Evolutionary conservation across 345 rosid species (phyloP), one percentile per base, ranked within the genome.

Genomic region (Noccaea bulbosa): DNA sequence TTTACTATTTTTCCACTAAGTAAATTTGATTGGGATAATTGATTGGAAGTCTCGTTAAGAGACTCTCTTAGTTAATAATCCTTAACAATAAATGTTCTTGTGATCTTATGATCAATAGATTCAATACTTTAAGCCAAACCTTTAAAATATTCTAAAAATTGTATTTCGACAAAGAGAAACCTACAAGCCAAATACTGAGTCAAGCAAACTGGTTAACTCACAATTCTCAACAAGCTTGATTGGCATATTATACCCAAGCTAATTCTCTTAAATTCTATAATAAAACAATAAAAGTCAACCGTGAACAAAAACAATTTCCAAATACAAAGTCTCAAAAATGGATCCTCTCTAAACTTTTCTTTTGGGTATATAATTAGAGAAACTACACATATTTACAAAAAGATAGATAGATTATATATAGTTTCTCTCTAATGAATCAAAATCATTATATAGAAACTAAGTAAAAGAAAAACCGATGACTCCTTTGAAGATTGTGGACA

Each of bases 401-500:
- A 33, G 14, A 52, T 20, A 34, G 59, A 33, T 7, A 52, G 7
- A 9, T 41, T 43, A 33, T 62, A 12, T 43, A 33, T 62, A 12
- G 27, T 34, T 51, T 41, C 54, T 71, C 46, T 61, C 22, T 57
- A 11, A 16, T 24, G 5, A 39, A 61, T 43, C 50, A 54, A 54
- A 50, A 24, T 24, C 6, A 24, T 8, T 24, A 52, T 30, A 9
- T 41, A 52, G 33, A 53, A 41, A 43, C 7, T 1, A 51, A 59
- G 15, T 20, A 39, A 32, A 51, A 52, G 1, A 24, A 44, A 53
- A 45, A 9, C 7, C 1, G 38, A 63, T 72, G 70, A 72, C 69
- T 63, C 76, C 70, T 72, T 11, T 53, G 70, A 72, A 72, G 62
- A 72, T 62, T 53, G 5, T 72, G 22, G 76, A 71, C 62, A 53